Evolutionary conservation across 371 early-diverging fungal genomes (phyloP).

Genomic region (Haplosporangium sp.): DNA sequence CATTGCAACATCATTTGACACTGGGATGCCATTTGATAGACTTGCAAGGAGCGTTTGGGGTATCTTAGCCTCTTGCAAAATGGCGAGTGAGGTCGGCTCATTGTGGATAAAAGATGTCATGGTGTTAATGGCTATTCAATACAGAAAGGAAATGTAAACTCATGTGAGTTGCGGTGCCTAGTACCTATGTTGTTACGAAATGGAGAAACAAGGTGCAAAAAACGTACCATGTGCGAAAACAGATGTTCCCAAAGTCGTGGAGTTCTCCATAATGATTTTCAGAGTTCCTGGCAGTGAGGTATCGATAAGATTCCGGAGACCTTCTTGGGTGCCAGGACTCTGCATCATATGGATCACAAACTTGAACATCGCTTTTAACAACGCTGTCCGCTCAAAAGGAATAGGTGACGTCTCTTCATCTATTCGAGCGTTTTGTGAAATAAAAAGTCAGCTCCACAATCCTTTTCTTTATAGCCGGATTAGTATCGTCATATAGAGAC

Average conservation of each 20-base stretch:
- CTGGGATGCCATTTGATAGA: slow-evolving; percentile 73
- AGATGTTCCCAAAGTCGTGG: slow-evolving; percentile 79
- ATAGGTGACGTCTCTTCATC: slow-evolving; percentile 49
- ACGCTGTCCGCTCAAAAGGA: slow-evolving; percentile 68
- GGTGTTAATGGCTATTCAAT: slow-evolving; percentile 81
- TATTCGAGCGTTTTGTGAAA: background rate
- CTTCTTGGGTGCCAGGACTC: slow-evolving; percentile 87
- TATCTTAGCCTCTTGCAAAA: slow-evolving; percentile 90
- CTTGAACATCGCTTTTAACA: slow-evolving; percentile 91
- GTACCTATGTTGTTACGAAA: background rate
- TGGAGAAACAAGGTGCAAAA: too few species aligned
- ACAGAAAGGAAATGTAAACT: slow-evolving; percentile 19
- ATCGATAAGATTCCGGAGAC: slow-evolving; percentile 94
- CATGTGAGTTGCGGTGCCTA: background rate
- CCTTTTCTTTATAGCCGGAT: too few species aligned
- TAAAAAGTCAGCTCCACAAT: background rate
- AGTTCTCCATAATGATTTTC: slow-evolving; percentile 74
- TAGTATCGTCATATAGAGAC: background rate
- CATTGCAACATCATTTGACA: slow-evolving; percentile 79
- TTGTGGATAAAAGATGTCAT: slow-evolving; percentile 97
- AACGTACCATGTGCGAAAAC: slow-evolving; percentile 74
- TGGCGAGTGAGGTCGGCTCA: slow-evolving; percentile 92
- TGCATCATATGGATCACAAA: slow-evolving; percentile 94
- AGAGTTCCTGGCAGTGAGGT: slow-evolving; percentile 85
- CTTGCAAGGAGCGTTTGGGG: slow-evolving; percentile 86